These are phyloP conservation scores for Saccharum spontaneum DNA, from an alignment of 176 grass and related monocot species.

Conservation along the genomic window DNA sequence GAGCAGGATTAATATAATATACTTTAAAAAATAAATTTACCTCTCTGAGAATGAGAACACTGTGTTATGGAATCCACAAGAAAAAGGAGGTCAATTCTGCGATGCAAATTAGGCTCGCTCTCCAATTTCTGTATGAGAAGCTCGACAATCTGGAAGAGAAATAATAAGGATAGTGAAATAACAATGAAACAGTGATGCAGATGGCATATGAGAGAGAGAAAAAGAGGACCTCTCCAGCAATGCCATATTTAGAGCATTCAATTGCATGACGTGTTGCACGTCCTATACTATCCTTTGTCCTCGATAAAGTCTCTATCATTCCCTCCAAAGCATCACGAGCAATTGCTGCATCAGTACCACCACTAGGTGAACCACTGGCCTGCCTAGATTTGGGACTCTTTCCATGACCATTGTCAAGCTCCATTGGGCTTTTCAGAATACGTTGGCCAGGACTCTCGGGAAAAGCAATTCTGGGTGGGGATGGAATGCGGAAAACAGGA, in stretches of 20 bases:
- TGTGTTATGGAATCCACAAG: conserved; percentile 97
- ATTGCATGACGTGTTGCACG: conserved; percentile 94
- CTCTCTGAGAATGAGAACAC: conserved; percentile 90
- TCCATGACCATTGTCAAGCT: conserved; percentile 54
- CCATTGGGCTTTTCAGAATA: conserved; percentile 50
- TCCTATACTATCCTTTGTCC: conserved; percentile 98
- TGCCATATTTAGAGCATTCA: conserved; percentile 95
- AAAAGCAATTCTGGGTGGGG: conserved; percentile 62
- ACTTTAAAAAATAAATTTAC: conserved; percentile 31
- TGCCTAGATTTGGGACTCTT: conserved; percentile 53
- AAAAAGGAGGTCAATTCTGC: conserved; percentile 91
- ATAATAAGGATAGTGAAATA: conserved; percentile 19
- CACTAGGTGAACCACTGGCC: conserved; percentile 44
- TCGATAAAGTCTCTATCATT: conserved; percentile 95
- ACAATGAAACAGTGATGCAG: conserved; percentile 25
- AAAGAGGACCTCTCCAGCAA: conserved; percentile 68
- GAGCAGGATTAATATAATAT: conserved; percentile 12
- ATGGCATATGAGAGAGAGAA: conserved; percentile 8
- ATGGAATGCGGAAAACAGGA: conserved; percentile 61
- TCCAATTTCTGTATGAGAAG: conserved; percentile 86
- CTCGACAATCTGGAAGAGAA: conserved; percentile 75
- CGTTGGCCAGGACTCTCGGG: conserved; percentile 45
- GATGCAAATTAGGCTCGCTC: conserved; percentile 84
- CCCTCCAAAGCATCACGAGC: conserved; percentile 88
- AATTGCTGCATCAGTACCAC: conserved; percentile 74